A percentile compares a stretch with the other conserved stretches of the same genome.
phyloP scores from a whole-genome alignment of 164 flowering plant genomes.

The Umbilicus rupestris region DNA sequence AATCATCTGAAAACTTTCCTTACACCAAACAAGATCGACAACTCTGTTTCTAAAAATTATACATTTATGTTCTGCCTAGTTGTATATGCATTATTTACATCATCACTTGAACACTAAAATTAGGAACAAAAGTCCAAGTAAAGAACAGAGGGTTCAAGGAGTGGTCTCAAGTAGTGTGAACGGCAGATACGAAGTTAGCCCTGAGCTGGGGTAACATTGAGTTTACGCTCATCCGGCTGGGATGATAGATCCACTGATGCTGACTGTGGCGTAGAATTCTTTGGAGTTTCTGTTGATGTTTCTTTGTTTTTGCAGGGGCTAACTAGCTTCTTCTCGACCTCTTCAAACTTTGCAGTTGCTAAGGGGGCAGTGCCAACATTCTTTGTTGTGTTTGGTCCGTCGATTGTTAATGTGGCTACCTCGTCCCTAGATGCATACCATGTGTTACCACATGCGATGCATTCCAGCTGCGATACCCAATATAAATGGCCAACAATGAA shows the following conservation, averaged over 20 bases:
- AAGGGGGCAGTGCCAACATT: conserved; percentile 54
- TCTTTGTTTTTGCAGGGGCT: conserved; percentile 66
- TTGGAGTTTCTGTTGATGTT: conserved; percentile 26
- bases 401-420: conserved; percentile 63
- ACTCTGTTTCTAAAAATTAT: no score
- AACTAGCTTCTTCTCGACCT: conserved; percentile 48
- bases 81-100: neutral
- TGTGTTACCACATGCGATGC: conserved; percentile 68
- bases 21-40: no score
- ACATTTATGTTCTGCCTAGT: no score
- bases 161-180: neutral
- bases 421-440: conserved; percentile 94
- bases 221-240: neutral
- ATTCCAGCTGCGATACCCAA: conserved; percentile 51
- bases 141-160: no score
- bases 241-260: neutral
- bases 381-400: conserved; percentile 35
- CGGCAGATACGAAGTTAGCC: neutral
- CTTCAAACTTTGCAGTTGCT: conserved; percentile 87
- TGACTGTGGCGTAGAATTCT: conserved; percentile 26
- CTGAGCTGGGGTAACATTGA: neutral
- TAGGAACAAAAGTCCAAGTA: neutral
- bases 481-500: neutral
- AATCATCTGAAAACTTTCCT: no score
- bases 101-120: neutral